These are phyloP conservation scores for Apiospora aurea DNA, from an alignment of 2,329 filamentous ascomycete genomes.

Conservation along the genomic window DNA sequence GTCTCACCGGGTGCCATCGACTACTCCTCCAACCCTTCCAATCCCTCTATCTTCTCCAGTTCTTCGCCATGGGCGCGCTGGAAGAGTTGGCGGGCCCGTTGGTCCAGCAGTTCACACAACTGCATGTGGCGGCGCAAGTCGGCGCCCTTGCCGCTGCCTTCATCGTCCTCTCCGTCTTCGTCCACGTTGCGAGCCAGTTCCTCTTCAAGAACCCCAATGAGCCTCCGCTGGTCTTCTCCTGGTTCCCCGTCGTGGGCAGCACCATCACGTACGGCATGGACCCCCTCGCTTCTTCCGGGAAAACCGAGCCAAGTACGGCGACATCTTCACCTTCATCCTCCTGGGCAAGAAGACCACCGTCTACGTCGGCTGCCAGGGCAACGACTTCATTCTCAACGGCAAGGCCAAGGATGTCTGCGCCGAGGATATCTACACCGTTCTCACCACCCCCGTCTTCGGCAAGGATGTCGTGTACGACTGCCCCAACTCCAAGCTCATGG, in stretches of 20 bases:
- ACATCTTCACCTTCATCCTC: conserved; percentile 88
- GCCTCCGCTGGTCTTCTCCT: conserved; percentile 82
- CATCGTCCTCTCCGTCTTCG: conserved; percentile 64
- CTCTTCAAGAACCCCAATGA: conserved; percentile 84
- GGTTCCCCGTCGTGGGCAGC: conserved; percentile 84
- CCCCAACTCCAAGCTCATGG: conserved; percentile 91
- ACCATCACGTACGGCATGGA: conserved; percentile 96
- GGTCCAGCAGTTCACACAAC: conserved; percentile 56
- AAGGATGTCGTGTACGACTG: conserved; percentile 90
- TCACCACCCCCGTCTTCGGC: conserved; percentile 78
- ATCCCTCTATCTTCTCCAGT: background rate
- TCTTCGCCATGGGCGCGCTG: conserved; percentile 59
- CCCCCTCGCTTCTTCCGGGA: conserved; percentile 86
- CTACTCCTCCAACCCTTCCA: background rate
- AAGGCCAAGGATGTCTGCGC: conserved; percentile 90
- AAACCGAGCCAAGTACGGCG: conserved; percentile 82
- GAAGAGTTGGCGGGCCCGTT: conserved; percentile 59
- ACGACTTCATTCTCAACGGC: conserved; percentile 91
- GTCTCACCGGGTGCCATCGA: background rate
- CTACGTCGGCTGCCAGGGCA: conserved; percentile 80
- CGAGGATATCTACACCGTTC: conserved; percentile 86
- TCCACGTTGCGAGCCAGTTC: conserved; percentile 84
- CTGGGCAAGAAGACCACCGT: conserved; percentile 91
- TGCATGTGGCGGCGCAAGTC: conserved; percentile 57
- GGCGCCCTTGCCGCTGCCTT: conserved; percentile 51